Evolutionary conservation across 2,329 filamentous ascomycete species (phyloP).

Genomic region (Cercospora sesami): DNA sequence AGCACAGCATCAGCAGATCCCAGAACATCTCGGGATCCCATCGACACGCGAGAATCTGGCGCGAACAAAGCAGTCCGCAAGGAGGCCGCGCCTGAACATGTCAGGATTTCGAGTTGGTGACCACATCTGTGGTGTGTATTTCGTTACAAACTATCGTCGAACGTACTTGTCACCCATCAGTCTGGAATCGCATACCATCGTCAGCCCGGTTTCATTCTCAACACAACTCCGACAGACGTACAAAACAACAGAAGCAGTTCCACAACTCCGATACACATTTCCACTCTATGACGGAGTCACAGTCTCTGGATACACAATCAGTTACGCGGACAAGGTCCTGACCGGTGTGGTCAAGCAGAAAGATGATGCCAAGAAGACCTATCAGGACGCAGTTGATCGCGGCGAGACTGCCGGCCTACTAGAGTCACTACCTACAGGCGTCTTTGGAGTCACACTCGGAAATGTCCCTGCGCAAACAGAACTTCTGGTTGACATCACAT

Average conservation of each 20-base stretch:
- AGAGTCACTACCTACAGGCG: constrained; percentile 63
- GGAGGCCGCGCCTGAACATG: neutral
- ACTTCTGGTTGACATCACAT: constrained; percentile 63
- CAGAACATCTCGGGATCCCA: neutral
- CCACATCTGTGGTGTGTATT: constrained; percentile 39
- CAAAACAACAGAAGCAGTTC: constrained; percentile 47
- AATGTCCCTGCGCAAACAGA: constrained; percentile 62
- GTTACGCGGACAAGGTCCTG: constrained; percentile 60
- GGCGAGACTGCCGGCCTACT: constrained; percentile 66
- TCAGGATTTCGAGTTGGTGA: neutral
- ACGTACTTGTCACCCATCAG: constrained; percentile 60
- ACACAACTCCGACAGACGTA: constrained; percentile 62
- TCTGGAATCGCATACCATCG: constrained; percentile 60
- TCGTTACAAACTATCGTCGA: constrained; percentile 20
- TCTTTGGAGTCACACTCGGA: constrained; percentile 67
- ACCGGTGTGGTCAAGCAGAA: constrained; percentile 67
- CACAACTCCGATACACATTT: constrained; percentile 65
- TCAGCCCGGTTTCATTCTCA: constrained; percentile 56
- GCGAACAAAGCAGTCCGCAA: neutral
- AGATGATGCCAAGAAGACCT: constrained; percentile 60
- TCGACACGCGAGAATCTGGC: neutral
- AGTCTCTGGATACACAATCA: constrained; percentile 67
- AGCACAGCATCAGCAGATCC: neutral
- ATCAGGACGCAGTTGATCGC: constrained; percentile 57
- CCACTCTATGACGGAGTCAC: constrained; percentile 72